A percentile compares a stretch with the other conserved stretches of the same genome.
Conservation (phyloP, 768 basidiomycete genomes). For the Cubamyces sp. region DNA sequence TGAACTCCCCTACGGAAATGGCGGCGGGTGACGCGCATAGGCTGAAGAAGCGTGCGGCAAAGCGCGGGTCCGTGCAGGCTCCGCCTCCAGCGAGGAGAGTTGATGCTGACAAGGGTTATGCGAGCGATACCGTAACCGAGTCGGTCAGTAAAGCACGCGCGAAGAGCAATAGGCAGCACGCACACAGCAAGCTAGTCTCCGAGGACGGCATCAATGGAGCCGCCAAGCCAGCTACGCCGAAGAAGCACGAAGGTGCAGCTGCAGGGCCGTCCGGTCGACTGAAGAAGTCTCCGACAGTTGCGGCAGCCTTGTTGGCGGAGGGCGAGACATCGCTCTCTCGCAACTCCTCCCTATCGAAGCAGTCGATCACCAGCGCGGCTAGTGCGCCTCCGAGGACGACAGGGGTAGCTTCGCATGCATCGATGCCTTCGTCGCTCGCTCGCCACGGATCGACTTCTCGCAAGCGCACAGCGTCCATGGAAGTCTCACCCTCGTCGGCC, state of each 20-base stretch:
- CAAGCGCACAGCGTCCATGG: constrained; percentile 26
- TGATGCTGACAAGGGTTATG: constrained; percentile 31
- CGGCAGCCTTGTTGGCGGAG: constrained; percentile 4
- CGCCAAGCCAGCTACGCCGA: constrained; percentile 6
- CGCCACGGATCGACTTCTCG: constrained; percentile 18
- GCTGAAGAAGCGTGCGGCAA: constrained; percentile 27
- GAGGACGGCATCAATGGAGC: constrained; percentile 11
- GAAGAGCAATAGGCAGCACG: constrained; percentile 10
- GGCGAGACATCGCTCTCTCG: constrained; percentile 31
- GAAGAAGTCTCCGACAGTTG: constrained; percentile 16
- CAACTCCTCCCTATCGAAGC: constrained; percentile 34
- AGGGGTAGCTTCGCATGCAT: background rate
- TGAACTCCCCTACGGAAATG: background rate
- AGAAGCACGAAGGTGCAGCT: background rate
- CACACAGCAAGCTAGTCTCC: constrained; percentile 2
- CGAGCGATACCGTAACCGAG: constrained; percentile 30
- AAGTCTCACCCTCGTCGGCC: constrained; percentile 7
- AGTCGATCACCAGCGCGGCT: constrained; percentile 29
- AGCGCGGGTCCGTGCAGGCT: constrained; percentile 26
- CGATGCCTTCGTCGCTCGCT: background rate
- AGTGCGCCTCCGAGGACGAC: constrained; percentile 25
- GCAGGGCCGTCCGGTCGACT: constrained; percentile 2
- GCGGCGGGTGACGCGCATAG: constrained; percentile 14
- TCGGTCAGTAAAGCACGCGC: constrained; percentile 23
- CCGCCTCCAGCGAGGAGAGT: constrained; percentile 1